A percentile compares a stretch with the other conserved stretches of the same genome.
Conservation (phyloP, 1,284 basidiomycete genomes). For the Moesziomyces sp. region DNA sequence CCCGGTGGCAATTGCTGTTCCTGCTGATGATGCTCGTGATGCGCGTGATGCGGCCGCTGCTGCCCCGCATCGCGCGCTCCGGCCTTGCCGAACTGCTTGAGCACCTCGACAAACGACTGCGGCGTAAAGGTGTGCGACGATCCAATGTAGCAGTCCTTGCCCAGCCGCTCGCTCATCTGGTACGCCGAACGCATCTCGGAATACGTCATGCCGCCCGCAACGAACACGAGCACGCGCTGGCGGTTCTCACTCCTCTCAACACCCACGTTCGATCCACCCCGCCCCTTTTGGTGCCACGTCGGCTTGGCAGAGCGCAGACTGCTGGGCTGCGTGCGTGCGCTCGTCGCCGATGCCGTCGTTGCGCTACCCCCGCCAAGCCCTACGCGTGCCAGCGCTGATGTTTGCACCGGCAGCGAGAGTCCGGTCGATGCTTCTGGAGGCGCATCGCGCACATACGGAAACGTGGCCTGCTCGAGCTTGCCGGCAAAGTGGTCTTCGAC, state of each 20-base stretch:
- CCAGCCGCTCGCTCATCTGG: slow-evolving; percentile 77
- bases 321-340: slow-evolving; percentile 29
- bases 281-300: slow-evolving; percentile 57
- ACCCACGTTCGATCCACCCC: slow-evolving; percentile 32
- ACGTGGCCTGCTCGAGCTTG: slow-evolving; percentile 80
- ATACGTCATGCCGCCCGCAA: slow-evolving; percentile 95
- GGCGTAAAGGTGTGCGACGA: slow-evolving; percentile 90
- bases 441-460: slow-evolving; percentile 90
- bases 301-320: slow-evolving; percentile 57
- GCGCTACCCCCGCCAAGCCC: slow-evolving; percentile 16
- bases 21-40: slow-evolving; percentile 4
- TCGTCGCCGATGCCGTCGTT: slow-evolving; percentile 1
- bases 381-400: slow-evolving; percentile 42
- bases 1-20: slow-evolving; percentile 29
- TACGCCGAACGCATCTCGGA: slow-evolving; percentile 93
- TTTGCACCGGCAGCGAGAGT: slow-evolving; percentile 23
- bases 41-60: not conserved
- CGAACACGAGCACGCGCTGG: slow-evolving; percentile 88
- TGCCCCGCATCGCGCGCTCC: slow-evolving; percentile 25
- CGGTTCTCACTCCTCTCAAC: slow-evolving; percentile 71
- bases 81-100: slow-evolving; percentile 72
- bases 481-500: slow-evolving; percentile 87
- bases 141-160: slow-evolving; percentile 91
- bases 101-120: slow-evolving; percentile 82
- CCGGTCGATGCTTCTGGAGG: slow-evolving; percentile 72